Percentiles rank a stretch among this genome's conserved stretches.
These are phyloP conservation scores for Thielaviopsis euricoi DNA, from an alignment of 2,329 filamentous ascomycete genomes.

Conservation along the genomic window DNA sequence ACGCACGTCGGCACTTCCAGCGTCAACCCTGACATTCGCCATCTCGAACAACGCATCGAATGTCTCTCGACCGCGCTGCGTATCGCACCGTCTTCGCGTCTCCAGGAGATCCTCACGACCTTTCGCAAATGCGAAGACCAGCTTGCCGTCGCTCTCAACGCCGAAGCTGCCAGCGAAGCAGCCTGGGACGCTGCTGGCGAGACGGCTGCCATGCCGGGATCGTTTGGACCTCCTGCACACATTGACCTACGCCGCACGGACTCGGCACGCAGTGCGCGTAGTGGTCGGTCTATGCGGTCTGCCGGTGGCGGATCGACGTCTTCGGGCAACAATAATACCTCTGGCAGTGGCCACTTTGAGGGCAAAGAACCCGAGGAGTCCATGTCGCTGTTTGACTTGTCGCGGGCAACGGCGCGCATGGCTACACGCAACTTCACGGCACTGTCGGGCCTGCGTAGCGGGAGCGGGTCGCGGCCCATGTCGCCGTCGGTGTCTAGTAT, in stretches of 20 bases:
- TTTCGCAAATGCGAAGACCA: constrained; percentile 69
- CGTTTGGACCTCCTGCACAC: constrained; percentile 25
- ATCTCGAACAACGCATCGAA: constrained; percentile 67
- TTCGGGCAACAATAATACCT: background rate
- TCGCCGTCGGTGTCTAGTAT: constrained; percentile 16
- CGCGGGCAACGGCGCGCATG: constrained; percentile 40
- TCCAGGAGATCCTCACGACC: constrained; percentile 59
- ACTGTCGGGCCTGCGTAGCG: constrained; percentile 28
- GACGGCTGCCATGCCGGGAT: constrained; percentile 37
- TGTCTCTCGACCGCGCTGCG: constrained; percentile 60
- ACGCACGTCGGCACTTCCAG: constrained; percentile 44
- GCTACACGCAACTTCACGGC: constrained; percentile 42
- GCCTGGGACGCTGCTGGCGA: constrained; percentile 54
- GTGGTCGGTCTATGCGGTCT: background rate
- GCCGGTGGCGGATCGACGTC: background rate
- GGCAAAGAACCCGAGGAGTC: constrained; percentile 35
- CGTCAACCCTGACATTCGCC: constrained; percentile 46
- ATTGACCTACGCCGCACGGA: constrained; percentile 1
- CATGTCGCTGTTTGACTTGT: constrained; percentile 49
- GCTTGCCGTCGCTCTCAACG: constrained; percentile 46
- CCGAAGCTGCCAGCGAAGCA: constrained; percentile 52
- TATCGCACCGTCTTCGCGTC: constrained; percentile 50
- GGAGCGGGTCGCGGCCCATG: constrained; percentile 17
- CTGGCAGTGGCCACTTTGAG: background rate
- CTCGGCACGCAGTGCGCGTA: background rate